Conservation (phyloP, 1,284 basidiomycete genomes). For the Meripilus lineatus region DNA sequence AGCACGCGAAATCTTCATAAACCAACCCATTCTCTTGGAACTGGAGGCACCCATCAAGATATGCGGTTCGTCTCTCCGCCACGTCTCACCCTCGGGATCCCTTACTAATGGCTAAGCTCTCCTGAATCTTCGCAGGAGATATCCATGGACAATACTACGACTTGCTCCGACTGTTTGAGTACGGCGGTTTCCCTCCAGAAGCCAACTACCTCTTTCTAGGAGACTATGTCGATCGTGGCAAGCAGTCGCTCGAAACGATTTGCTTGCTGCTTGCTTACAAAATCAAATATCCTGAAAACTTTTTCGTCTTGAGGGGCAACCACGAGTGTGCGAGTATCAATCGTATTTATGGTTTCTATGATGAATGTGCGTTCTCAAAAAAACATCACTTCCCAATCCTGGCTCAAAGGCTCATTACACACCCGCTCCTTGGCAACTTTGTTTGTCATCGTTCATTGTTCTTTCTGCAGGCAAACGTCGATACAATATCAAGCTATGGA, state of each 20-base stretch:
- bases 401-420: slow-evolving; percentile 1
- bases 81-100: not conserved
- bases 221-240: slow-evolving; percentile 94
- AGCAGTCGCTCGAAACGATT: slow-evolving; percentile 92
- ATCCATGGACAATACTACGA: slow-evolving; percentile 97
- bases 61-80: slow-evolving; percentile 64
- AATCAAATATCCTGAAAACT: slow-evolving; percentile 99
- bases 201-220: slow-evolving; percentile 95
- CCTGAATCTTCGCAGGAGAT: slow-evolving; percentile 53
- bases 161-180: slow-evolving; percentile 89
- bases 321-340: slow-evolving; percentile 96
- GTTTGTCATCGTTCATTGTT: no score
- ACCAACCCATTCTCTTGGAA: slow-evolving; percentile 91
- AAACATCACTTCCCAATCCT: slow-evolving; percentile 10
- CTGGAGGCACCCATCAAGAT: slow-evolving; percentile 97
- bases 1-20: slow-evolving; percentile 94
- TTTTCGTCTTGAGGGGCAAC: slow-evolving; percentile 92
- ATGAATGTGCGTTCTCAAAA: slow-evolving; percentile 73
- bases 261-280: slow-evolving; percentile 90
- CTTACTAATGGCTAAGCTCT: not conserved
- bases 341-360: slow-evolving; percentile 95
- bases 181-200: slow-evolving; percentile 94
- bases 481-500: slow-evolving; percentile 98
- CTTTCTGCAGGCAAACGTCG: slow-evolving; percentile 78
- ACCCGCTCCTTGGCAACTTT: not conserved